Evolutionary conservation across 768 basidiomycete species (phyloP).

Genomic region (Hericium rajendrae): DNA sequence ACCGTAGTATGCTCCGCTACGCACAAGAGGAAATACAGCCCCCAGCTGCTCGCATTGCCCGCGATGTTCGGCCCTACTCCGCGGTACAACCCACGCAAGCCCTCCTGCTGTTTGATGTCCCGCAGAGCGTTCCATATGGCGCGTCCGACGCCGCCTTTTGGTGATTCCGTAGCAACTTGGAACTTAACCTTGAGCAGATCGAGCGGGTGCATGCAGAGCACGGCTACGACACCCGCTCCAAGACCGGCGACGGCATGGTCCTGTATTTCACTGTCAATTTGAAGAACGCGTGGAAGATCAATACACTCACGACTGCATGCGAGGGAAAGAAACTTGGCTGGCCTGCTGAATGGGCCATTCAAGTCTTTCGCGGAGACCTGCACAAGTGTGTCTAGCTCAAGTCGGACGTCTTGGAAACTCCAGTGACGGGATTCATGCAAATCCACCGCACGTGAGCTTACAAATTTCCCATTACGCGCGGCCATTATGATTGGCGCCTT

Average conservation of each 20-base stretch:
- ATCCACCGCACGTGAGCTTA: too few relatives aligned
- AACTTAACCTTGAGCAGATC: constrained; percentile 93
- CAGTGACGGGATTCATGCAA: too few relatives aligned
- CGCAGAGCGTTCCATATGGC: constrained; percentile 70
- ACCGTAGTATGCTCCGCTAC: constrained; percentile 21
- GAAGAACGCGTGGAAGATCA: neutral
- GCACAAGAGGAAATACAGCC: constrained; percentile 95
- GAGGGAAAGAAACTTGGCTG: constrained; percentile 17
- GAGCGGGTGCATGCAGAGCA: constrained; percentile 93
- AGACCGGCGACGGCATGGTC: constrained; percentile 95
- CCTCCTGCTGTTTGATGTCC: constrained; percentile 64
- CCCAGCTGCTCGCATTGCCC: constrained; percentile 96
- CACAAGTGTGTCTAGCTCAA: neutral
- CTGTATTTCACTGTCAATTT: constrained; percentile 28
- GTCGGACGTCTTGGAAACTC: neutral
- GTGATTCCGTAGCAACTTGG: constrained; percentile 71
- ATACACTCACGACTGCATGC: constrained; percentile 21
- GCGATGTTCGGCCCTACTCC: constrained; percentile 87
- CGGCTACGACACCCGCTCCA: constrained; percentile 85
- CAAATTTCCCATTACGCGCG: too few relatives aligned
- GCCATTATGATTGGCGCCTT: too few relatives aligned
- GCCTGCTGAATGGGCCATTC: neutral
- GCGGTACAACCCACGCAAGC: constrained; percentile 82
- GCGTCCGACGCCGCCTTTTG: constrained; percentile 50
- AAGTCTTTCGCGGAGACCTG: neutral